Percentiles rank a stretch among this genome's conserved stretches.
These are phyloP conservation scores for Annulohypoxylon moriforme DNA, from an alignment of 495 filamentous ascomycete species.

Conservation along the genomic window DNA sequence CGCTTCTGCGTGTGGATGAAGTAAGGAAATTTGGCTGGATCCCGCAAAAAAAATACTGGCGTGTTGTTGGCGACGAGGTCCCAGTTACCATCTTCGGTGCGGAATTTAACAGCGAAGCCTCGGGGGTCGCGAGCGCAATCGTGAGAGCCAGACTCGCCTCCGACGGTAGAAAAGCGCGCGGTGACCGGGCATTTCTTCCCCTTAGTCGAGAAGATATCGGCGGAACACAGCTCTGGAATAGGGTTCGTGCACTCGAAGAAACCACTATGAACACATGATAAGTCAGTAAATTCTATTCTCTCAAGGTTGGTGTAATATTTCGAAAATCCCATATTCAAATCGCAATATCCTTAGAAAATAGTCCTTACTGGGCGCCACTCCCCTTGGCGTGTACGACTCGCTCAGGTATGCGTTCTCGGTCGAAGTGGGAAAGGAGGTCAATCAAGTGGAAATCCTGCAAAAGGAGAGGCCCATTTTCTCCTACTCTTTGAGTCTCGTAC, in stretches of 20 bases:
- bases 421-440: conserved; percentile 74
- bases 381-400: conserved; percentile 84
- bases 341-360: too few relatives aligned
- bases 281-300: neutral
- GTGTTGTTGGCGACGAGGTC: conserved; percentile 78
- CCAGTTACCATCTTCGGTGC: conserved; percentile 84
- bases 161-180: conserved; percentile 78
- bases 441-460: conserved; percentile 68
- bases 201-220: conserved; percentile 72
- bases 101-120: conserved; percentile 81
- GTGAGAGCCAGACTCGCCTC: conserved; percentile 72
- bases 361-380: conserved; percentile 70
- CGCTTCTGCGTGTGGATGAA: conserved; percentile 83
- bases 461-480: conserved; percentile 63
- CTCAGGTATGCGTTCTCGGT: conserved; percentile 73
- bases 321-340: neutral
- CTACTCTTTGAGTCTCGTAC: conserved; percentile 59
- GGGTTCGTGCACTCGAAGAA: conserved; percentile 72
- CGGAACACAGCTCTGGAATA: conserved; percentile 60
- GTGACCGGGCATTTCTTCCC: conserved; percentile 74
- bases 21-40: conserved; percentile 78
- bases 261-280: conserved; percentile 51
- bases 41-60: conserved; percentile 85
- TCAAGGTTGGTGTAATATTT: too few relatives aligned
- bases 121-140: conserved; percentile 75